Conservation (phyloP, 2,329 filamentous ascomycete genomes). For the Hypoxylon sp. region DNA sequence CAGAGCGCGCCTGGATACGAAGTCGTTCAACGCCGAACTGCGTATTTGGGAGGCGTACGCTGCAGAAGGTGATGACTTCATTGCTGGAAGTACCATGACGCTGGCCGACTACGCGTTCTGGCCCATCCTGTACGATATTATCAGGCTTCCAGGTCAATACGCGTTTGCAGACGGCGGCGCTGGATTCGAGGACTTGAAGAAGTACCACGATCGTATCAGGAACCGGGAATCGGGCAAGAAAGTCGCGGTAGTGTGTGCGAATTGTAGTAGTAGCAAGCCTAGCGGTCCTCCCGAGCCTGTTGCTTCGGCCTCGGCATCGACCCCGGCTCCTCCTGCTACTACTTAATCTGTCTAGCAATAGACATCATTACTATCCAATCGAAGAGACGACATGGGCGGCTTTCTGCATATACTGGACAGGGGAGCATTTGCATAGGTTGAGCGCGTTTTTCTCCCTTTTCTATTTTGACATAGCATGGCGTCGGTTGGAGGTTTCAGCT, state of each 20-base stretch:
- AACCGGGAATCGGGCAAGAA: conserved; percentile 33
- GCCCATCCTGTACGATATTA: conserved; percentile 65
- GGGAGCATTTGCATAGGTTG: conserved; percentile 11
- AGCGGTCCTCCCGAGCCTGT: not conserved
- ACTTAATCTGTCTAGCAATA: not conserved
- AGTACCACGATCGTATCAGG: conserved; percentile 53
- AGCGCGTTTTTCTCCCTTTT: not conserved
- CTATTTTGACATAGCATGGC: conserved; percentile 11
- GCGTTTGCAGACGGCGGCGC: conserved; percentile 5
- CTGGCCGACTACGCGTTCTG: conserved; percentile 69
- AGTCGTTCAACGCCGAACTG: conserved; percentile 53
- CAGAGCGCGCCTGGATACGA: conserved; percentile 44
- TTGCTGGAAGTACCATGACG: conserved; percentile 58
- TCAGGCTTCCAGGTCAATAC: conserved; percentile 38
- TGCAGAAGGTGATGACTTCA: conserved; percentile 56
- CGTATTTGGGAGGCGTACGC: conserved; percentile 57
- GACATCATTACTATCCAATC: not conserved
- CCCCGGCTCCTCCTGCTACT: not conserved
- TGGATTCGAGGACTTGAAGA: conserved; percentile 57
- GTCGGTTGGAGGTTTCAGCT: conserved; percentile 2
- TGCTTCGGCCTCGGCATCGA: not conserved
- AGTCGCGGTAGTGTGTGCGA: not conserved
- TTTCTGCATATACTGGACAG: conserved; percentile 6
- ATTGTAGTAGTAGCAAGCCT: conserved; percentile 15
- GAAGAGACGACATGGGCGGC: not conserved